Conservation (phyloP, 768 basidiomycete genomes). For the Boletus reticulatus region DNA sequence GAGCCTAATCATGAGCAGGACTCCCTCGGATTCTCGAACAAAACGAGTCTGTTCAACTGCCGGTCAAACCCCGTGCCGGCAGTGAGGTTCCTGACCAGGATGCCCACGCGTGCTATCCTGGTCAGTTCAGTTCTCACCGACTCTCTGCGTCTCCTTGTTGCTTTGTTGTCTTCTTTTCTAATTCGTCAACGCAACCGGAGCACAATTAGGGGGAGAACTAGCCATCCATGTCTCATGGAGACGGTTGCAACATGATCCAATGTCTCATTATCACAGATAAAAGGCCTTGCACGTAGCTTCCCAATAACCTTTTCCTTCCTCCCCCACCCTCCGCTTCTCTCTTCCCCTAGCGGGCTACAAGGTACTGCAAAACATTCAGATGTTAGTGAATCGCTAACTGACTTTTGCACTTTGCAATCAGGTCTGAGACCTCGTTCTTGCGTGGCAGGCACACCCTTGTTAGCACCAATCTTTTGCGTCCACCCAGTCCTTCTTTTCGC, state of each 20-base stretch:
- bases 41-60: too few relatives aligned
- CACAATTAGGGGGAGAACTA: background rate
- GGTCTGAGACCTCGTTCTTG: conserved; percentile 25
- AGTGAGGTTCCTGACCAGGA: too few relatives aligned
- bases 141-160: too few relatives aligned
- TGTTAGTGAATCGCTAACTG: background rate
- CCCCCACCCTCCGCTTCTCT: background rate
- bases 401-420: background rate
- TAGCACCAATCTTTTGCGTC: background rate
- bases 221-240: conserved; percentile 2
- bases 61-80: too few relatives aligned
- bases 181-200: background rate
- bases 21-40: too few relatives aligned
- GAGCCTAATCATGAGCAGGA: too few relatives aligned
- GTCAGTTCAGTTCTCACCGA: too few relatives aligned
- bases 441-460: conserved; percentile 22
- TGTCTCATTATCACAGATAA: conserved; percentile 12
- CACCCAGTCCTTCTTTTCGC: background rate
- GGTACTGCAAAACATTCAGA: conserved; percentile 1
- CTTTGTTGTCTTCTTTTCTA: background rate
- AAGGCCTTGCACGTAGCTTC: background rate
- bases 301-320: background rate
- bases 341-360: conserved; percentile 10
- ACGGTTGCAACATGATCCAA: conserved; percentile 4
- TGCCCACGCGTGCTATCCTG: too few relatives aligned